Base-by-base conservation (phyloP, 2,329 filamentous ascomycete species). In the Corinectria fuckeliana region DNA sequence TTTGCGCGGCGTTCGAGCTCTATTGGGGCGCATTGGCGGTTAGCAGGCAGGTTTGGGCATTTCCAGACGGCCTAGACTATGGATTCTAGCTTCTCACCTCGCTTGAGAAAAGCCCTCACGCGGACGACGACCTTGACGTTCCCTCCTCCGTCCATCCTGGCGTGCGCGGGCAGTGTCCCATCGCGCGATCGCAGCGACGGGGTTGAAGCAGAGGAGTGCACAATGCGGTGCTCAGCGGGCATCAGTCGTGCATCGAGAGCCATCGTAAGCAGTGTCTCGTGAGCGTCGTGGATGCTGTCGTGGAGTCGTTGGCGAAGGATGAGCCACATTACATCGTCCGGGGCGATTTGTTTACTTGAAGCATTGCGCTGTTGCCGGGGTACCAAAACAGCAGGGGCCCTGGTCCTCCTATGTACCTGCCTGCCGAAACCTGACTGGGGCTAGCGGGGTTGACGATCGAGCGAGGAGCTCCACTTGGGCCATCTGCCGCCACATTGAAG, bases 61-160 rank as follows among this genome's bases (percentile, higher is more conserved):
- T n/a, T n/a, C n/a, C n/a, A n/a, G n/a, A 6, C 2, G 18, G 18
- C 20, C 9, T 20, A 50, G 39, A 64, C 25, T 71, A 18, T 14
- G 20, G 13, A 23, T 18, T 2, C n/a, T 2, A 11, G 23, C 28
- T 25, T 13, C 78, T 62, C 79, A 93, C 91, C 91, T 87, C 91
- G 80, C 47, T 87, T 89, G 60, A 95, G 80, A 79, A 94, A 94
- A 1, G 87, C 91, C 71, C 91, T 82, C 56, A 94, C 91, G 73
- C 91, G 84, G 60, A 95, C 91, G 26, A 94, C 91, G 25, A 95
- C 91, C 69, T 88, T 85, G 60, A 95, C 91, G 76, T 95, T 95
- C 57, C 90, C 91, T 62, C 88, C 90, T 63, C 83, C 74, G 71
- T 88, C 81, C 80, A 84, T 83, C 73, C 79, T 82, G 67, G 80